Percentiles rank a stretch among this genome's conserved stretches.
phyloP scores from a whole-genome alignment of 306 rosid species.

The Dryas alaskensis region DNA sequence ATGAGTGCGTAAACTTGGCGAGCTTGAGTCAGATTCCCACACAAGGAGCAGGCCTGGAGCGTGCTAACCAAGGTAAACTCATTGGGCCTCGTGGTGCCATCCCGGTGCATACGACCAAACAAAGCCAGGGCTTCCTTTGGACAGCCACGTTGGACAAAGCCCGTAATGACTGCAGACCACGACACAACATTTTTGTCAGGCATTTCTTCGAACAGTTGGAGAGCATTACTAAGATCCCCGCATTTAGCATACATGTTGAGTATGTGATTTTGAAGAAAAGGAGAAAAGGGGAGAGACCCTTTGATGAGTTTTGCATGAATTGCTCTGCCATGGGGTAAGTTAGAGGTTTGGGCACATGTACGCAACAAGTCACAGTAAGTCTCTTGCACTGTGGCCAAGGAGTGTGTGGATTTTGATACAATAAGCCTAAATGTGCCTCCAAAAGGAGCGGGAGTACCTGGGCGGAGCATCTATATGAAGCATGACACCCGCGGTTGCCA shows the following conservation, averaged over 20 bases:
- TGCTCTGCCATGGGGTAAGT: slow-evolving; percentile 47
- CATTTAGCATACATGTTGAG: slow-evolving; percentile 54
- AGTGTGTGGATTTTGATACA: slow-evolving; percentile 8
- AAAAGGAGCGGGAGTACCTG: background rate
- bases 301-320: slow-evolving; percentile 53
- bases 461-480: background rate
- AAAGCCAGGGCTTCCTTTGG: slow-evolving; percentile 47
- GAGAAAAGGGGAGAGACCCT: slow-evolving; percentile 47
- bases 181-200: slow-evolving; percentile 64
- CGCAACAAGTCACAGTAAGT: slow-evolving; percentile 41
- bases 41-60: slow-evolving; percentile 67
- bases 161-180: slow-evolving; percentile 64
- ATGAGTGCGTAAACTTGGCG: slow-evolving; percentile 55
- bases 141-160: slow-evolving; percentile 44
- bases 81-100: slow-evolving; percentile 53
- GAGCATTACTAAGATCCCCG: slow-evolving; percentile 45
- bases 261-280: slow-evolving; percentile 58
- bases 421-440: slow-evolving; percentile 10
- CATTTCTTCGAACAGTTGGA: slow-evolving; percentile 75
- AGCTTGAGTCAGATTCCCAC: slow-evolving; percentile 27
- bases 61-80: slow-evolving; percentile 72
- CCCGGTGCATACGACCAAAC: slow-evolving; percentile 56
- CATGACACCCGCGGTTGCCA: background rate
- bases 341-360: slow-evolving; percentile 32
- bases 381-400: slow-evolving; percentile 30